These are phyloP conservation scores for Annulohypoxylon truncatum DNA, from an alignment of 2,329 filamentous ascomycete genomes.

Conservation along the genomic window DNA sequence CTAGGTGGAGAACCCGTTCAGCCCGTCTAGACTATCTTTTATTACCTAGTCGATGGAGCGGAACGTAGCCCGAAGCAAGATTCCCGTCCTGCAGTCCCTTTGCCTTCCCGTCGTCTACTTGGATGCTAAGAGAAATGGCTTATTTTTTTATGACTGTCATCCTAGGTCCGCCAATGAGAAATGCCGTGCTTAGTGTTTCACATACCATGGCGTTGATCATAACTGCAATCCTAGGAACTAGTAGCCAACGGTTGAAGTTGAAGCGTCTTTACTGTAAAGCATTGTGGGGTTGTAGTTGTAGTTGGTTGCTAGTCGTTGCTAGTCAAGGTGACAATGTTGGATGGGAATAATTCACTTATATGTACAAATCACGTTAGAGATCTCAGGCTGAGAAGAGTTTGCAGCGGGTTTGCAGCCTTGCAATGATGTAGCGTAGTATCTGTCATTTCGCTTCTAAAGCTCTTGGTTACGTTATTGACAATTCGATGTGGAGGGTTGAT, in stretches of 20 bases:
- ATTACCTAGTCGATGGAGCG: constrained; percentile 18
- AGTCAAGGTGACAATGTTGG: neutral
- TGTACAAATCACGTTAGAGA: constrained; percentile 16
- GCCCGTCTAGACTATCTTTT: constrained; percentile 26
- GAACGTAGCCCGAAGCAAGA: constrained; percentile 36
- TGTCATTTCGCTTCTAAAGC: constrained; percentile 44
- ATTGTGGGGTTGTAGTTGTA: neutral
- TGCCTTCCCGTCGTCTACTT: constrained; percentile 17
- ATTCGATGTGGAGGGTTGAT: constrained; percentile 34
- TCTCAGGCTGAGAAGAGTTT: constrained; percentile 23
- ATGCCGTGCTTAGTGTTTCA: neutral
- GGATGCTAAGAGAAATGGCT: constrained; percentile 12
- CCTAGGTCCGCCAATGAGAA: constrained; percentile 6
- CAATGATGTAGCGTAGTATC: constrained; percentile 40
- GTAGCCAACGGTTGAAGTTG: constrained; percentile 2
- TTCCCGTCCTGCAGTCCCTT: constrained; percentile 26
- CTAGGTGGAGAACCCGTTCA: constrained; percentile 23
- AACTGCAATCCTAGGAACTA: neutral
- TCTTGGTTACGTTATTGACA: constrained; percentile 33
- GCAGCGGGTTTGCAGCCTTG: constrained; percentile 41
- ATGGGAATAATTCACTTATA: constrained; percentile 2
- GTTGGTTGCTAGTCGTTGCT: neutral
- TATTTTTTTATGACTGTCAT: constrained; percentile 5
- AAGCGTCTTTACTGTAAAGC: neutral
- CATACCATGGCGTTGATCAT: constrained; percentile 10